Evolutionary conservation across 441 rosid species (phyloP), one percentile per base, ranked within the genome.

Genomic region (Populus hybrid): DNA sequence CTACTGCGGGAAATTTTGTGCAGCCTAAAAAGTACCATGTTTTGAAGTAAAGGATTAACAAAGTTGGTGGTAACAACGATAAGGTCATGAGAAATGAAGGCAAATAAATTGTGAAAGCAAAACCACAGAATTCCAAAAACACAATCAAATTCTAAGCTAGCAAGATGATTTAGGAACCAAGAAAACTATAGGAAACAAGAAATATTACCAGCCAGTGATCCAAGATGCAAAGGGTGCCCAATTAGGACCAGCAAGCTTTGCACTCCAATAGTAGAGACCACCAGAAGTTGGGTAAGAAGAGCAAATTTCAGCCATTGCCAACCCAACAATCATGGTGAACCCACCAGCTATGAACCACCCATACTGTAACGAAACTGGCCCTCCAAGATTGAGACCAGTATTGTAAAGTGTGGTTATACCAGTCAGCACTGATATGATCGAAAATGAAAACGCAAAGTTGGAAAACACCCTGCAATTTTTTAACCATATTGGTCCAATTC

Each of bases 221-320:
- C 99, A 95, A 74, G 98, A 92, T 63, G 97, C 97, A 69, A 95
- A 88, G 90, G n/a, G n/a, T n/a, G n/a, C n/a, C n/a, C n/a, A n/a
- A n/a, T n/a, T n/a, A n/a, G n/a, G n/a, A n/a, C n/a, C n/a, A n/a
- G n/a, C n/a, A n/a, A n/a, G n/a, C n/a, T n/a, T n/a, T n/a, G n/a
- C n/a, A n/a, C n/a, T n/a, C n/a, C n/a, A n/a, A n/a, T n/a, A n/a
- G n/a, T n/a, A n/a, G n/a, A n/a, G n/a, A n/a, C n/a, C n/a, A n/a
- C n/a, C n/a, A n/a, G n/a, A n/a, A n/a, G n/a, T n/a, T n/a, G n/a
- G n/a, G n/a, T n/a, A n/a, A n/a, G n/a, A n/a, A n/a, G n/a, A n/a
- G n/a, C n/a, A n/a, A n/a, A n/a, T n/a, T n/a, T n/a, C n/a, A n/a
- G n/a, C n/a, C n/a, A n/a, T n/a, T n/a, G n/a, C n/a, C n/a, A n/a